Evolutionary conservation across 768 basidiomycete genomes (phyloP).

Genomic region (Mycena vulgaris): DNA sequence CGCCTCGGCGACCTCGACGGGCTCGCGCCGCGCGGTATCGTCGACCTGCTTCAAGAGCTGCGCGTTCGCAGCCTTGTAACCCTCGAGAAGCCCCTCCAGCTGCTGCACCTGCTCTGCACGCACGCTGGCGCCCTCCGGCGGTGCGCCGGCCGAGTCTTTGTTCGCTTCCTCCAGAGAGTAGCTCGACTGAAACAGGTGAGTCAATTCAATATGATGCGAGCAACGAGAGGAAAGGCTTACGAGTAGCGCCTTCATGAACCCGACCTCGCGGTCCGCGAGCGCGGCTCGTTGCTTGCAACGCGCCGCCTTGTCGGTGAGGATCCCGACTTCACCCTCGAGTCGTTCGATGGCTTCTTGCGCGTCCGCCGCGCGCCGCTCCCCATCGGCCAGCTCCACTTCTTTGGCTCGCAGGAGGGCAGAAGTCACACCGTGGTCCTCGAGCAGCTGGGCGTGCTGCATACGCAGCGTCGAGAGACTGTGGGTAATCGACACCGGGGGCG

Average conservation of each 20-base stretch:
- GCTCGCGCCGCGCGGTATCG: slow-evolving; percentile 54
- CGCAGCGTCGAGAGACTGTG: slow-evolving; percentile 74
- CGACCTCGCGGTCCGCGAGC: slow-evolving; percentile 71
- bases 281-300: slow-evolving; percentile 50
- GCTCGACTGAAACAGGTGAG: slow-evolving; percentile 61
- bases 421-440: slow-evolving; percentile 78
- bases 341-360: slow-evolving; percentile 48
- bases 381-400: slow-evolving; percentile 65
- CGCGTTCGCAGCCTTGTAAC: slow-evolving; percentile 67
- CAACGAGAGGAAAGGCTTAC: slow-evolving; percentile 55
- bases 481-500: slow-evolving; percentile 67
- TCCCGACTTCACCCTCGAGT: slow-evolving; percentile 55
- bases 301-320: slow-evolving; percentile 54
- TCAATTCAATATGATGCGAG: slow-evolving; percentile 1
- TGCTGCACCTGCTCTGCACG: slow-evolving; percentile 64
- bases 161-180: slow-evolving; percentile 72
- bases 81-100: slow-evolving; percentile 68
- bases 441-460: slow-evolving; percentile 71
- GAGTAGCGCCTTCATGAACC: slow-evolving; percentile 78
- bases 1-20: slow-evolving; percentile 52
- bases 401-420: slow-evolving; percentile 66
- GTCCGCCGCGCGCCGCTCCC: slow-evolving; percentile 56
- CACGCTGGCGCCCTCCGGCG: slow-evolving; percentile 52
- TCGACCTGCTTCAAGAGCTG: slow-evolving; percentile 66
- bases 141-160: slow-evolving; percentile 41